Percentiles rank a stretch among this genome's conserved stretches.
Conservation (phyloP, 148 eudicot species). For the Gaultheria prostrata region DNA sequence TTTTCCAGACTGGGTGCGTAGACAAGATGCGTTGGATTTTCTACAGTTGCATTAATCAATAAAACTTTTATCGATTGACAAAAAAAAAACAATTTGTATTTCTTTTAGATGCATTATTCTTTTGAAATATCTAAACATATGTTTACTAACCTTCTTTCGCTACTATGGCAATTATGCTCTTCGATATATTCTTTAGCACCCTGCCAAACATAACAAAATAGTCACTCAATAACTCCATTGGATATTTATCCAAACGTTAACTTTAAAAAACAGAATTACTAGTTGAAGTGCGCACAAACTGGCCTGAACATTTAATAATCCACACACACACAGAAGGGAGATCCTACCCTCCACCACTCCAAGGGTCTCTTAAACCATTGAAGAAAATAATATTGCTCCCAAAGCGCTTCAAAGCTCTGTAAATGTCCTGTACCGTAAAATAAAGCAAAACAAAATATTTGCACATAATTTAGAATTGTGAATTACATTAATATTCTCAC, state of each 20-base stretch:
- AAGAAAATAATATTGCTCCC: constrained; percentile 61
- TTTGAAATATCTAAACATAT: neutral
- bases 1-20: too few relatives aligned
- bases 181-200: constrained; percentile 66
- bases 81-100: too few relatives aligned
- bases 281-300: too few relatives aligned
- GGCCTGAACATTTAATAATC: too few relatives aligned
- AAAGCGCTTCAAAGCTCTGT: constrained; percentile 47
- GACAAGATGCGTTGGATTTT: too few relatives aligned
- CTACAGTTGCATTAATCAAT: too few relatives aligned
- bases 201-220: constrained; percentile 29
- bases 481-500: too few relatives aligned
- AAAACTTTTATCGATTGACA: too few relatives aligned
- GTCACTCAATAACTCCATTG: neutral
- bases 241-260: too few relatives aligned
- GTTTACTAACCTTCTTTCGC: constrained; percentile 62
- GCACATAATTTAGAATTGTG: too few relatives aligned
- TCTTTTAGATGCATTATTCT: neutral
- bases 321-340: neutral
- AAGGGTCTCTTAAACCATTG: constrained; percentile 57
- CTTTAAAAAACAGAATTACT: too few relatives aligned
- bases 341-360: constrained; percentile 79
- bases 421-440: constrained; percentile 41
- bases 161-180: constrained; percentile 64
- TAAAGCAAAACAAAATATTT: neutral